Evolutionary conservation across 1,139 yeast genomes (phyloP).

Genomic region (Geotrichum cucujoidarum): DNA sequence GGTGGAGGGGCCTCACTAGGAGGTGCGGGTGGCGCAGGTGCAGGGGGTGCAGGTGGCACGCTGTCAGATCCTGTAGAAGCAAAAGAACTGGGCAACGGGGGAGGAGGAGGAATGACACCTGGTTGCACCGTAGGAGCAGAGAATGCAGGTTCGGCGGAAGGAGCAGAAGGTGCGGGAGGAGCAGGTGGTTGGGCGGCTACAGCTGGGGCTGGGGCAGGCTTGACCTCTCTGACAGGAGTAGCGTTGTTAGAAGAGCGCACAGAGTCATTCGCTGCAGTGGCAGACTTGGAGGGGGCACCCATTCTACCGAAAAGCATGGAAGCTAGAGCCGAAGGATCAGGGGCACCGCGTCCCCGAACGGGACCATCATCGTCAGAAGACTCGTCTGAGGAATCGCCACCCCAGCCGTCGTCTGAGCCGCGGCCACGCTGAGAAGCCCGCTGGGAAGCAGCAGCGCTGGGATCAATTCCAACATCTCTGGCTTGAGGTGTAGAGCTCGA

Average conservation of each 20-base stretch:
- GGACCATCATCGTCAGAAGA: conserved; percentile 42
- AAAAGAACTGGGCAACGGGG: conserved; percentile 20
- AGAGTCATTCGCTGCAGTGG: conserved; percentile 14
- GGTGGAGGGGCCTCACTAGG: conserved; percentile 29
- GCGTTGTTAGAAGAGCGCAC: not conserved
- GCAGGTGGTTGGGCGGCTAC: conserved; percentile 16
- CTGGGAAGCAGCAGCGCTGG: conserved; percentile 51
- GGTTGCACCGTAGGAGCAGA: conserved; percentile 20
- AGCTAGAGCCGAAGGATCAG: conserved; percentile 57
- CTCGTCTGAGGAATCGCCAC: conserved; percentile 45
- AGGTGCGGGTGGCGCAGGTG: conserved; percentile 25
- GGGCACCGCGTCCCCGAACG: conserved; percentile 40
- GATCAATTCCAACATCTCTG: conserved; percentile 39
- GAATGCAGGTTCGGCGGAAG: conserved; percentile 22
- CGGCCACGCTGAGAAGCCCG: conserved; percentile 53
- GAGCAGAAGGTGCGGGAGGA: conserved; percentile 17
- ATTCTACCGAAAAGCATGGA: conserved; percentile 60
- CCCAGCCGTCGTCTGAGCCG: conserved; percentile 50
- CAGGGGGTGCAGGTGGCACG: conserved; percentile 23
- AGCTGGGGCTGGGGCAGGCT: conserved; percentile 17
- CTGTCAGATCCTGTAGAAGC: conserved; percentile 21
- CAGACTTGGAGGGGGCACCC: conserved; percentile 38
- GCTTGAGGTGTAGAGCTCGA: conserved; percentile 20
- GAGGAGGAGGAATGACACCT: conserved; percentile 14
- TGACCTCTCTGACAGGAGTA: conserved; percentile 7